A percentile compares a stretch with the other conserved stretches of the same genome.
Evolutionary conservation across 805 yeast species (phyloP).

Genomic region (Debaryomyces castellii): DNA sequence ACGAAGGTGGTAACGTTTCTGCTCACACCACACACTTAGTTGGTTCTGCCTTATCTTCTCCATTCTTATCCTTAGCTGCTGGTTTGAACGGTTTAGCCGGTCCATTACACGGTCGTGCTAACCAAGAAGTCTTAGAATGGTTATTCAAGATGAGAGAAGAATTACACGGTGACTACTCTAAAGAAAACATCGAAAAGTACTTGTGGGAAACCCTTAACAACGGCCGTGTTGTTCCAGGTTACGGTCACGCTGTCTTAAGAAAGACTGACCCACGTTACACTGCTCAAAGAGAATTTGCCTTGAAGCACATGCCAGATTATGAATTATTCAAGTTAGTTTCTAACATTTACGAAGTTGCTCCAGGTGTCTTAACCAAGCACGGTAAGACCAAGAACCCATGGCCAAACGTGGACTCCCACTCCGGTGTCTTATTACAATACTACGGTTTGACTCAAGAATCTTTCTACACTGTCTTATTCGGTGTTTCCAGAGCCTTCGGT

Average conservation of each 20-base stretch:
- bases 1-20: slow-evolving; percentile 83
- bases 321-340: slow-evolving; percentile 66
- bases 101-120: slow-evolving; percentile 82
- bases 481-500: slow-evolving; percentile 80
- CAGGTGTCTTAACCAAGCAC: slow-evolving; percentile 70
- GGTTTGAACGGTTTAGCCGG: slow-evolving; percentile 85
- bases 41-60: slow-evolving; percentile 78
- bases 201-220: slow-evolving; percentile 70
- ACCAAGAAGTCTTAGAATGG: slow-evolving; percentile 81
- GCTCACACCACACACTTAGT: slow-evolving; percentile 82
- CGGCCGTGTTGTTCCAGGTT: slow-evolving; percentile 83
- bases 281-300: slow-evolving; percentile 71
- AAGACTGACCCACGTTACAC: slow-evolving; percentile 80
- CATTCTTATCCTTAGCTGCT: slow-evolving; percentile 72
- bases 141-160: slow-evolving; percentile 62
- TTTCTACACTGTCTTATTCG: slow-evolving; percentile 79
- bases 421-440: slow-evolving; percentile 77
- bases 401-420: slow-evolving; percentile 81
- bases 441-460: slow-evolving; percentile 73
- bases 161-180: slow-evolving; percentile 59
- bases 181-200: slow-evolving; percentile 59
- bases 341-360: slow-evolving; percentile 67
- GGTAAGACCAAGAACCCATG: slow-evolving; percentile 85
- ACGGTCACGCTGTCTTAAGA: slow-evolving; percentile 85
- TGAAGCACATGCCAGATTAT: slow-evolving; percentile 59